A percentile compares a stretch with the other conserved stretches of the same genome.
Evolutionary conservation across 495 filamentous ascomycete genomes (phyloP).

Genomic region (Penicillium maclennaniae): DNA sequence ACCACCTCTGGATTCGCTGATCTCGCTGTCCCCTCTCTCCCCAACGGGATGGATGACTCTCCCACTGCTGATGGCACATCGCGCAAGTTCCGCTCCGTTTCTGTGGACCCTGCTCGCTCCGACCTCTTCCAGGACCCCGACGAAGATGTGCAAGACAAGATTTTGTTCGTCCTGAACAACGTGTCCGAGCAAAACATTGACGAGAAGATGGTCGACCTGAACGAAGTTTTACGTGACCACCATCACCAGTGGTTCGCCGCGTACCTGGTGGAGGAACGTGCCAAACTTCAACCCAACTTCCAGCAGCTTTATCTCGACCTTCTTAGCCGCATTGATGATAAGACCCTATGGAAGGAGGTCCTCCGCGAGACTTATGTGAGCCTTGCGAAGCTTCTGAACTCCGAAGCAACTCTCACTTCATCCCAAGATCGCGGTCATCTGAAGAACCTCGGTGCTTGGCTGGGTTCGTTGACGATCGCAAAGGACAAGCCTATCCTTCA

Average conservation of each 20-base stretch:
- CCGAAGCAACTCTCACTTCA: conserved; percentile 75
- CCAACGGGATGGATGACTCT: conserved; percentile 67
- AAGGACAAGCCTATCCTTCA: conserved; percentile 94
- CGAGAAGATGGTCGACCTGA: conserved; percentile 73
- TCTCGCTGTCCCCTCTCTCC: conserved; percentile 37
- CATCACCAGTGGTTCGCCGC: conserved; percentile 95
- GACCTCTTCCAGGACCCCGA: conserved; percentile 73
- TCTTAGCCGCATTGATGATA: conserved; percentile 75
- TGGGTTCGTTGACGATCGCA: conserved; percentile 89
- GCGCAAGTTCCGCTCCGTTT: conserved; percentile 67
- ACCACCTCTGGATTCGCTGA: conserved; percentile 37
- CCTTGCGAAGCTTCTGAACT: conserved; percentile 79
- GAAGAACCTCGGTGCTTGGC: conserved; percentile 88
- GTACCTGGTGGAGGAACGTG: conserved; percentile 93
- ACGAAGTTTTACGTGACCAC: conserved; percentile 68
- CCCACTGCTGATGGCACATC: conserved; percentile 46
- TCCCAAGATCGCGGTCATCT: conserved; percentile 78
- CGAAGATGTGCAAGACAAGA: conserved; percentile 82
- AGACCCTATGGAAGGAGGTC: conserved; percentile 77
- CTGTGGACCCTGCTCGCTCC: conserved; percentile 61
- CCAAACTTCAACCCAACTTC: conserved; percentile 94
- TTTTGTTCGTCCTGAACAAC: conserved; percentile 95
- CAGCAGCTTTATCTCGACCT: conserved; percentile 89
- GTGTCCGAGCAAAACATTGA: conserved; percentile 84
- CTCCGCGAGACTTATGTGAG: conserved; percentile 90